Evolutionary conservation across 371 early-diverging fungal genomes (phyloP), one percentile per base, ranked within the genome.

Genomic region (Lichtheimia ramosa): DNA sequence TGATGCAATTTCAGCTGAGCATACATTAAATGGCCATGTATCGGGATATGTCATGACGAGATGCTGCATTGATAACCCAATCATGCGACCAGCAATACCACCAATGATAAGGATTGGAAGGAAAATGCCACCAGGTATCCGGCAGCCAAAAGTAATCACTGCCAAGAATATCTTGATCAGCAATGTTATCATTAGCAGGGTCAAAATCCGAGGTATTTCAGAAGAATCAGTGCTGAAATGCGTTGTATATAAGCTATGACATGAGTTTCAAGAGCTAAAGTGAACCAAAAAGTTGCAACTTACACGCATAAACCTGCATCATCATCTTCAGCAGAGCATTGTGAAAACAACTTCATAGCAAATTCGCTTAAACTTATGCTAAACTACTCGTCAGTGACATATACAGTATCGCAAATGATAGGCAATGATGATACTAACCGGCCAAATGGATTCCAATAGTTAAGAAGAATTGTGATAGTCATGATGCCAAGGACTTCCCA

Each of bases 101-200:
- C 98, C 98, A 27, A 95, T 84, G n/a, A 89, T 92, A 88, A 98
- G 90, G 27, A 91, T 85, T 0, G 97, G 96, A 23, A 95, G 83
- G 68, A 97, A 96, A 3, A 94, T 87, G 28, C 98, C 97, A 21
- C 92, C 92, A 8, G 98, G 97, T 6, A 95, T 85, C 10, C 82
- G 78, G 16, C 90, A 75, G 6, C 95, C 95, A 78, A 92, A 92
- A 0, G 95, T 92, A 16, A 93, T 50, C 13, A 85, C 71, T 3
- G 89, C 87, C 24, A 94, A 71, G 6, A 83, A 59, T 41, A 87
- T 75, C 65, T 90, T 91, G 64, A 89, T 66, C 3, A 83, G 49
- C 40, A 89, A 71, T 0, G 95, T 86, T 34, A 89, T 60, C 3
- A 89, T 8, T 13, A 94, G 69, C 8, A 79, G 59, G 50, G 66